Evolutionary conservation across 169 alveolate species (phyloP).

Genomic region (Plasmodium vinckei): DNA sequence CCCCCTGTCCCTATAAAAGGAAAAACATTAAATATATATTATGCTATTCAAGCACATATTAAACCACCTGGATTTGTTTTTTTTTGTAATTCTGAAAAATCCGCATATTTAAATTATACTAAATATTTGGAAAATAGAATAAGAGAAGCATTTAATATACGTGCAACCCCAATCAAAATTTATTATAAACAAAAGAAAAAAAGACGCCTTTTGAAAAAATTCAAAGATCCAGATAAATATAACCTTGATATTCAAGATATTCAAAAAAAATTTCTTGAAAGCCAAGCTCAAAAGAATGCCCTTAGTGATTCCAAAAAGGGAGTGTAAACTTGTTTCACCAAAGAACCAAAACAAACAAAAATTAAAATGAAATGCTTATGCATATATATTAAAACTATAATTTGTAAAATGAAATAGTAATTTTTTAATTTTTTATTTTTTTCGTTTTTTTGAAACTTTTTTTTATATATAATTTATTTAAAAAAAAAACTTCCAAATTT

Average conservation of each 20-base stretch:
- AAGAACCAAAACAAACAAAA: too few species aligned
- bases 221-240: slow-evolving; percentile 58
- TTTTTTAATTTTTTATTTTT: too few species aligned
- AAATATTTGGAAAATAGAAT: slow-evolving; percentile 83
- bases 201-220: slow-evolving; percentile 49
- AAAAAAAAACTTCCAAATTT: too few species aligned
- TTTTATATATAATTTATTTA: too few species aligned
- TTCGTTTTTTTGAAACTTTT: too few species aligned
- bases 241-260: slow-evolving; percentile 58
- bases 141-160: slow-evolving; percentile 77
- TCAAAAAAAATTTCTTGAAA: slow-evolving; percentile 49
- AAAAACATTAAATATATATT: slow-evolving; percentile 82
- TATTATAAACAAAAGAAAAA: slow-evolving; percentile 60
- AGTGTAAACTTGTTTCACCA: too few species aligned
- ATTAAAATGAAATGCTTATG: too few species aligned
- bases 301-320: too few species aligned
- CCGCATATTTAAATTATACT: slow-evolving; percentile 80
- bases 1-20: slow-evolving; percentile 82
- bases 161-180: slow-evolving; percentile 82
- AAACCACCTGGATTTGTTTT: slow-evolving; percentile 86
- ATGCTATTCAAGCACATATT: slow-evolving; percentile 82
- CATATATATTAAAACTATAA: too few species aligned
- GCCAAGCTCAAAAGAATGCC: slow-evolving; percentile 1
- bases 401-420: too few species aligned
- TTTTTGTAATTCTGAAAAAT: slow-evolving; percentile 82